Evolutionary conservation across 2,329 filamentous ascomycete genomes (phyloP), one percentile per base, ranked within the genome.

Genomic region (Pseudocercospora ulei): DNA sequence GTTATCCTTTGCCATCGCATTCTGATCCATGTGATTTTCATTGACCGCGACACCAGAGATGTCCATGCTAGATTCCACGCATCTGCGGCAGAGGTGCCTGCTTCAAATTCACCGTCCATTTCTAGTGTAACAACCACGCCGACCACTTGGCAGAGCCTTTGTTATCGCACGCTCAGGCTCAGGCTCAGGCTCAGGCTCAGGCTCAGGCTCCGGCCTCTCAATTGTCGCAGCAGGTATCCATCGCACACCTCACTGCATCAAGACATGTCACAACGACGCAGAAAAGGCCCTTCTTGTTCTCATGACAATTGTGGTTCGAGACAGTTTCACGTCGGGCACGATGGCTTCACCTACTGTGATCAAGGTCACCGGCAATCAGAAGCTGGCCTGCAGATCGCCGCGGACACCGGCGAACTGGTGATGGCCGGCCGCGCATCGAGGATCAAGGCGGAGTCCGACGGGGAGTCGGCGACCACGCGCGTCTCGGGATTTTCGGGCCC

Each of bases 261-360:
- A n/a, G n/a, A n/a, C 14, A 55, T 56, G 53, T 56, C 52, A 6
- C 48, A 51, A 20, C 42, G 39, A 16, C 36, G 23, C 14, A 37
- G 24, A 7, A 43, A 43, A 26, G 30, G 45, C 14, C 51, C 52
- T 11, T 43, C 45, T 9, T 59, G 56, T 30, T 47, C 47, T 6
- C 43, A 56, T 31, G 53, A 57, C 28, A 72, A 73, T 53, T 93
- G 85, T 57, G 78, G 80, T 43, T 80, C 81, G 35, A 71, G 70
- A 26, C 72, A 73, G 46, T 85, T 58, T 23, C 59, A 80, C 64
- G 82, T 83, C 56, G 66, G 78, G 19, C 77, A 86, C 49, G 81
- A 82, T 61, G 83, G 84, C 3, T 72, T 79, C 41, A 75, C 78
- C 46, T 92, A 83, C 59, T 93, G 85, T 61, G 71, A 79, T 47